Base-by-base conservation (phyloP, 148 eudicot genomes). In the Simmondsia chinensis region DNA sequence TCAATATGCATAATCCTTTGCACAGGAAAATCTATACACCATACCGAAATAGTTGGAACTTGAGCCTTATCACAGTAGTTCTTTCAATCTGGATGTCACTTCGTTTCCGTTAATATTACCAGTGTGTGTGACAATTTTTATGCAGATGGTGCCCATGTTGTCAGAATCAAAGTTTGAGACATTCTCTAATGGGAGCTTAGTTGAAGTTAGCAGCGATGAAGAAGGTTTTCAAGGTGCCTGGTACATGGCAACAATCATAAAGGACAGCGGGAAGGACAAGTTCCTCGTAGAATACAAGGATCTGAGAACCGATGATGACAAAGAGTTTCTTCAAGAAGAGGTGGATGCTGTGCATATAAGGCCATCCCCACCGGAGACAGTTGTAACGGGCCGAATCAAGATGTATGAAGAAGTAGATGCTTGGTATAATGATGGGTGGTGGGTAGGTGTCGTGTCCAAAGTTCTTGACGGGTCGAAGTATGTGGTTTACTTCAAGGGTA, bases 151-250 rank as follows among this genome's bases (percentile, higher is more conserved):
- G 23, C 18, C 24, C 12, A 31, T 33, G 6, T 25, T 30, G 15
- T 60, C 41, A 24, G 47, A 17, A 44, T 39, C 12, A 11, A 58
- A 39, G 37, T 26, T 31, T 39, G 50, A 34, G 21, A 35, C 20
- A 4, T 69, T 71, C 43, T 37, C 37, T 48, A 21, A 43, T 26
- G 96, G 91, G 24, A 63, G 42, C 46, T 39, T 39, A 27, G 81
- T 93, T 46, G 99, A 93, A 77, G 83, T 82, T 18, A 60, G 77
- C 57, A 82, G 72, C 25, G 94, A 93, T 32, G 96, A 86, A 64
- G 99, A 77, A 9, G 99, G 96, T 8, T 79, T 71, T 51, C 70
- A 68, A 45, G 99, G 96, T 59, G 86, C 96, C 51, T 82, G 99
- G 96, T 86, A 82, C 66, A 71, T 54, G 25, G 96, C 87, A 46